Base-by-base conservation (phyloP, 1,139 yeast species). In the Debaryomyces sp. region DNA sequence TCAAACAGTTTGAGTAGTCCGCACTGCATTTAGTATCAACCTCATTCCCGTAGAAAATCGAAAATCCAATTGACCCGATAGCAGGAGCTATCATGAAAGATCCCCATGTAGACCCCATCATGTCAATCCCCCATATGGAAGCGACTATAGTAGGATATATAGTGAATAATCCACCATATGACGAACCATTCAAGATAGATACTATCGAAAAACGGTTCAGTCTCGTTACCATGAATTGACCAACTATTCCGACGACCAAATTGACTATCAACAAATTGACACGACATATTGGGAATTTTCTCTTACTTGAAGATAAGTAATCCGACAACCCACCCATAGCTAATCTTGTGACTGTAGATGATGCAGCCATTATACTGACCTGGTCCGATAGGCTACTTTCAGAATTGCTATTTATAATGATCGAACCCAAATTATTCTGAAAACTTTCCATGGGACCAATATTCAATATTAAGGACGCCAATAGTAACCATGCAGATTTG, bases 101-200 rank as follows among this genome's bases (percentile, higher is more conserved):
- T 2, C 98, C 98, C 92, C 97, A 94, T 1, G 95, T 87, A 2
- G 96, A 87, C 0, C 98, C 98, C 63, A 94, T 84, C 45, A 89
- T 80, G 48, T 88, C 92, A 32, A 89, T 81, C 0, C 98, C 97
- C 97, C 97, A 94, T 1, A 88, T 80, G 3, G 85, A 75, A 1
- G 96, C 86, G 3, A 89, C 84, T 7, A 91, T 73, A 0, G 96
- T 87, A 6, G 99, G 98, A 57, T 83, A 87, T 6, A 89, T 71
- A 0, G 97, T 90, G 69, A 91, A 94, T 2, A 89, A 64, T 0
- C 94, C 88, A 17, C 98, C 99, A 59, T 92, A 91, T 4, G 85
- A 74, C 21, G 83, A 65, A 0, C 98, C 98, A 46, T 83, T 78
- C 8, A 87, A 53, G 3, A 78, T 63, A 4, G 90, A 77, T 7